phyloP scores from a whole-genome alignment of 108 stramenopile genomes.

The Skeletonema menzelii region DNA sequence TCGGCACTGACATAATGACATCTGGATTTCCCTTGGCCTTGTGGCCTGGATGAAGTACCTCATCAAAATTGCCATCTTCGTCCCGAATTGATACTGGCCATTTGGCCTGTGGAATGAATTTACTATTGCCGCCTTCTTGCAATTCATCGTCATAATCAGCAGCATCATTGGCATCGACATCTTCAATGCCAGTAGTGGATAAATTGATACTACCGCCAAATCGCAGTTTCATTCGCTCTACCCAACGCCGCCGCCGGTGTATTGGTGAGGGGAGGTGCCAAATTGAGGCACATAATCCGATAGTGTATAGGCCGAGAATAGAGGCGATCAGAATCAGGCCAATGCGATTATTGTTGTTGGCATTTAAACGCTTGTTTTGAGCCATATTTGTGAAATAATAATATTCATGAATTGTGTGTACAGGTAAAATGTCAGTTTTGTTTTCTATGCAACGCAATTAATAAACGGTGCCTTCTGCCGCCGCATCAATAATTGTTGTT shows the following conservation, averaged over 20 bases:
- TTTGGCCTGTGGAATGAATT: constrained; percentile 40
- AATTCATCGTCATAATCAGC: background rate
- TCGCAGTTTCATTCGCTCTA: background rate
- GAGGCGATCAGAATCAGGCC: constrained; percentile 19
- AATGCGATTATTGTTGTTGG: constrained; percentile 34
- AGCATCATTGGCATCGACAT: constrained; percentile 9
- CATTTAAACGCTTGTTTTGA: background rate
- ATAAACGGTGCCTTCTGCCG: too few species aligned
- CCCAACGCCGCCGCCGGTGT: constrained; percentile 25
- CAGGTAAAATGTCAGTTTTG: too few species aligned
- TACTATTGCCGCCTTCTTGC: background rate
- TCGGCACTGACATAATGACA: constrained; percentile 61
- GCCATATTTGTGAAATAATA: background rate
- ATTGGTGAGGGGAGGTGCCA: constrained; percentile 41
- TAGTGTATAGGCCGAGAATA: constrained; percentile 27
- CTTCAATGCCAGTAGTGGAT: constrained; percentile 26
- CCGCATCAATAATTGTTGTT: too few species aligned
- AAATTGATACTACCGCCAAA: constrained; percentile 33
- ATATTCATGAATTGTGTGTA: background rate
- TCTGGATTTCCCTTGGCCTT: constrained; percentile 42
- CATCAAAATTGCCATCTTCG: constrained; percentile 61
- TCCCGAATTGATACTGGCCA: constrained; percentile 77
- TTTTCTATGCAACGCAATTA: too few species aligned
- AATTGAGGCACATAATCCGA: constrained; percentile 27
- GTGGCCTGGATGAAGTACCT: constrained; percentile 73